Evolutionary conservation across 371 early-diverging fungal genomes (phyloP).

Genomic region (Parasitella parasitica): DNA sequence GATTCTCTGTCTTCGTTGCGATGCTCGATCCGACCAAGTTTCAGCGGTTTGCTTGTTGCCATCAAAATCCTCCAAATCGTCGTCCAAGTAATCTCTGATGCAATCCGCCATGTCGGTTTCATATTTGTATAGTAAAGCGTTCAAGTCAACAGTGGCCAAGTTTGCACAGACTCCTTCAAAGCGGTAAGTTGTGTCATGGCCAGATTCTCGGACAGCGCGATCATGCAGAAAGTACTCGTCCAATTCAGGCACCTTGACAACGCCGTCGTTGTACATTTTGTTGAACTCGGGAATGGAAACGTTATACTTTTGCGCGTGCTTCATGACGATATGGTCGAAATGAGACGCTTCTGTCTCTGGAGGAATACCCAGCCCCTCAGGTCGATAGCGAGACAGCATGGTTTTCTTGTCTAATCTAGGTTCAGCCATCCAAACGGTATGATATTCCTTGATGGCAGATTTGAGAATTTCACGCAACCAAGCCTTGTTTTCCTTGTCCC

Average conservation of each 20-base stretch:
- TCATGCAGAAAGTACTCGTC: conserved; percentile 94
- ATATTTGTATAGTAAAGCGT: conserved; percentile 88
- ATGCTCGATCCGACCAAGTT: conserved; percentile 50
- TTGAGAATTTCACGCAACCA: conserved; percentile 74
- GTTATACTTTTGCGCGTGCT: conserved; percentile 71
- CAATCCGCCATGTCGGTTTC: conserved; percentile 82
- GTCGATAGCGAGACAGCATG: conserved; percentile 79
- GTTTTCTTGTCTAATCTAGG: conserved; percentile 75
- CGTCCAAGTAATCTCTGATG: conserved; percentile 61
- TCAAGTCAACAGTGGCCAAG: conserved; percentile 88
- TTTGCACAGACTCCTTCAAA: conserved; percentile 87
- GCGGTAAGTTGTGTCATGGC: conserved; percentile 94
- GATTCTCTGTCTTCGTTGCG: conserved; percentile 48
- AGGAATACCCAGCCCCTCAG: conserved; percentile 90
- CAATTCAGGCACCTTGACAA: conserved; percentile 73
- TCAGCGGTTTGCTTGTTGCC: conserved; percentile 35
- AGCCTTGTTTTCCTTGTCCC: conserved; percentile 54
- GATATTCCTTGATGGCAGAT: conserved; percentile 89
- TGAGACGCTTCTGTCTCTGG: conserved; percentile 94
- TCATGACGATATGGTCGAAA: conserved; percentile 82
- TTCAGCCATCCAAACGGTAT: conserved; percentile 81
- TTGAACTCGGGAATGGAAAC: conserved; percentile 68
- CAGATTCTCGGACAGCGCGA: conserved; percentile 92
- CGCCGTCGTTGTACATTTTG: conserved; percentile 58
- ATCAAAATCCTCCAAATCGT: conserved; percentile 47